Evolutionary conservation across 257 asterid species (phyloP), one percentile per base, ranked within the genome.

Genomic region (Cruciata laevipes): DNA sequence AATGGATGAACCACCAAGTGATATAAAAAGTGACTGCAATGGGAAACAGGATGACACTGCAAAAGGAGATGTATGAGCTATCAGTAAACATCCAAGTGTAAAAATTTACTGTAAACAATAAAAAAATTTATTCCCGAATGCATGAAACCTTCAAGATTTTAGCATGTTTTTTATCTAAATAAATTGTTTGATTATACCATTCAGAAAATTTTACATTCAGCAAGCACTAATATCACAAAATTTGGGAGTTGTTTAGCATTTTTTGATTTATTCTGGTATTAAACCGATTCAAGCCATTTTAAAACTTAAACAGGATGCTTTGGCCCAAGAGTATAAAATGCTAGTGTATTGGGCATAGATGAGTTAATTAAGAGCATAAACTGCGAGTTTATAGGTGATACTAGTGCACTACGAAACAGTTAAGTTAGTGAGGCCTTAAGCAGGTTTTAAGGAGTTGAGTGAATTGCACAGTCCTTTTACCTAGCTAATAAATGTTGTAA

Each of bases 1-100:
- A 72, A 64, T 81, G 85, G 67, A 81, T 81, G 67, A 81, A 77
- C 85, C 85, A 81, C 85, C 85, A 81, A 24, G 85, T 81, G 69
- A 75, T 67, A 37, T 77, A 81, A 78, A 81, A 81, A 14, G 85
- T 81, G 76, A 81, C 62, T 57, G 85, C 85, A 8, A 81, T 72
- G 0, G 85, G 85, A 53, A 81, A 73, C 35, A 81, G 75, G 70
- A 81, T 78, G 68, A 81, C 85, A 73, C 85, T 81, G 83, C 83
- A 77, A 75, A 58, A 58, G 21, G 53, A 65, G 9, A 55, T 21
- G 42, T 37, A 62, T 58, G 23, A 61, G 75, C 23, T 27, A 47
- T 27, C 70, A 73, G 67, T 66, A 73, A 27, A 66, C 42, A 40
- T 40, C 60, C 12, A 16, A 47, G 18, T 11, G 33, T 21, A 71